Conservation (phyloP, 306 rosid genomes). For the Cicer judaicum region DNA sequence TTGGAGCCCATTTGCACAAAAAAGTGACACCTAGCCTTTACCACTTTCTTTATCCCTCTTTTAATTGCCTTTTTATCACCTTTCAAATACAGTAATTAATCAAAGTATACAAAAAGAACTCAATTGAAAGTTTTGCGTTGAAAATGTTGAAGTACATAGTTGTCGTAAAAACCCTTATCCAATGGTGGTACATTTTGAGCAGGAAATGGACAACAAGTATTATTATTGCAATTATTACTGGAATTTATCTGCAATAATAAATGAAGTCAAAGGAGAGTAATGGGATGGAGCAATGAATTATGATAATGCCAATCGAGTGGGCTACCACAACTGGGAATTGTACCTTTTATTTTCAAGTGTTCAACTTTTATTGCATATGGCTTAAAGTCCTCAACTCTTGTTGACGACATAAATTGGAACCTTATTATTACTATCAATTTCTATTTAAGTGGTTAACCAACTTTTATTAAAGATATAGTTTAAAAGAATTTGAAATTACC, state of each 20-base stretch:
- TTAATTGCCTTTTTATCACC: slow-evolving; percentile 7
- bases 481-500: too few species aligned
- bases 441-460: too few species aligned
- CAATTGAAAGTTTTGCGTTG: slow-evolving; percentile 1
- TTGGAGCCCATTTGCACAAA: slow-evolving; percentile 46
- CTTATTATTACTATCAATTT: not conserved
- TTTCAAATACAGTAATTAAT: slow-evolving; percentile 1
- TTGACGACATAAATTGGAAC: slow-evolving; percentile 38
- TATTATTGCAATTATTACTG: slow-evolving; percentile 15
- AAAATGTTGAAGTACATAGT: not conserved
- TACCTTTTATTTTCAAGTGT: slow-evolving; percentile 6
- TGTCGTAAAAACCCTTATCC: not conserved
- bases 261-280: slow-evolving; percentile 56
- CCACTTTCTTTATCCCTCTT: not conserved
- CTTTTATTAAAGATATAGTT: too few species aligned
- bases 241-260: slow-evolving; percentile 42
- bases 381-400: slow-evolving; percentile 32
- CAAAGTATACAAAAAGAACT: not conserved
- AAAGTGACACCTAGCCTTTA: slow-evolving; percentile 28
- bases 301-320: slow-evolving; percentile 36
- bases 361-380: slow-evolving; percentile 38
- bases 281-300: slow-evolving; percentile 38
- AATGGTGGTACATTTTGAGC: not conserved
- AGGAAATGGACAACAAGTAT: slow-evolving; percentile 6
- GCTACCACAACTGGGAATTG: slow-evolving; percentile 41